Conservation (phyloP, 495 filamentous ascomycete genomes). For the Chaetomium cochliodes region DNA sequence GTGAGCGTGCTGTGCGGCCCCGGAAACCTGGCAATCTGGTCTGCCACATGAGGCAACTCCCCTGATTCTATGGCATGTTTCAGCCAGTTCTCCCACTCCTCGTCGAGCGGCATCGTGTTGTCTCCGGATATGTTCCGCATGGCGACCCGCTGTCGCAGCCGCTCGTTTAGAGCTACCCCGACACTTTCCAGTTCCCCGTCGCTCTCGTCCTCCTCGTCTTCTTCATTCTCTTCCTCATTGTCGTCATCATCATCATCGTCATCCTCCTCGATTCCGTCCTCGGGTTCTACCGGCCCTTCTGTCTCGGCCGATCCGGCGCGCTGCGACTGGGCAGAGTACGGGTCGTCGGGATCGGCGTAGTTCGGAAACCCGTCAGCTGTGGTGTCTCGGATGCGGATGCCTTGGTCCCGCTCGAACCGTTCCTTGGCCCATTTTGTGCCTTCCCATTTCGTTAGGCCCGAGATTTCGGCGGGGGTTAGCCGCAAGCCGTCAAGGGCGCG, state of each 20-base stretch:
- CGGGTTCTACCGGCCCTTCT: slow-evolving; percentile 24
- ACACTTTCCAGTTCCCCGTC: slow-evolving; percentile 70
- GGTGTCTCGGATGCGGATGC: slow-evolving; percentile 71
- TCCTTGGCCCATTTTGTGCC: slow-evolving; percentile 89
- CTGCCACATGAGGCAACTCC: slow-evolving; percentile 46
- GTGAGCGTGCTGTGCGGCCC: slow-evolving; percentile 31
- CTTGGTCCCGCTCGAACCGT: slow-evolving; percentile 76
- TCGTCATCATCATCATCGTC: slow-evolving; percentile 53
- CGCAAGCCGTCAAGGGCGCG: slow-evolving; percentile 74
- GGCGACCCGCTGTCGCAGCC: slow-evolving; percentile 66
- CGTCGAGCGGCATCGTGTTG: slow-evolving; percentile 64
- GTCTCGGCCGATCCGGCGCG: slow-evolving; percentile 16
- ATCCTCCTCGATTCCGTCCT: slow-evolving; percentile 46
- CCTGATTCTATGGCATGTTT: slow-evolving; percentile 72
- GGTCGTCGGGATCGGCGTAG: slow-evolving; percentile 52
- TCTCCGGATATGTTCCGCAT: slow-evolving; percentile 59
- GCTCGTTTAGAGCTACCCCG: slow-evolving; percentile 68
- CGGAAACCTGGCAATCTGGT: slow-evolving; percentile 39
- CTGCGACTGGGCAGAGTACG: slow-evolving; percentile 39
- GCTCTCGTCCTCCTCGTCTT: slow-evolving; percentile 59
- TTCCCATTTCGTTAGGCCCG: slow-evolving; percentile 82
- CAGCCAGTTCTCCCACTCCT: slow-evolving; percentile 83
- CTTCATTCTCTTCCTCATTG: slow-evolving; percentile 51
- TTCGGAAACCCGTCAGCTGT: slow-evolving; percentile 64
- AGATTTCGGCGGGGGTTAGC: slow-evolving; percentile 75